Percentiles rank a stretch among this genome's conserved stretches.
Evolutionary conservation across 768 basidiomycete species (phyloP).

Genomic region (Mycena alexandri): DNA sequence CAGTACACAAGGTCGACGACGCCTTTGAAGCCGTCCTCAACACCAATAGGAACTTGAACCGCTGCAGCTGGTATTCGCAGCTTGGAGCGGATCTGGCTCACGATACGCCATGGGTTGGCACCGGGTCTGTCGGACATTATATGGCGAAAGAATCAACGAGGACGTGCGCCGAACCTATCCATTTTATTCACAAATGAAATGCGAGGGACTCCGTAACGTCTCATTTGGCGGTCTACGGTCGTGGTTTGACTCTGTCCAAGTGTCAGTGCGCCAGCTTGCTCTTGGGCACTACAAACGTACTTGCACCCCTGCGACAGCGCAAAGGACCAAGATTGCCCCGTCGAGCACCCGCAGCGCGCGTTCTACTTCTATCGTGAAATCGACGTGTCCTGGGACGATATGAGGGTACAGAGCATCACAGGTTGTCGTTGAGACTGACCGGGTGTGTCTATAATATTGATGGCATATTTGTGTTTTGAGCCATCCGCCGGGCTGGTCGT

Average conservation of each 20-base stretch:
- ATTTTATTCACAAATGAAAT: constrained; percentile 99
- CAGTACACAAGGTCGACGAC: constrained; percentile 95
- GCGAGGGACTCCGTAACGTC: constrained; percentile 94
- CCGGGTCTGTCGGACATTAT: constrained; percentile 73
- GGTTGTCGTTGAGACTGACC: constrained; percentile 53
- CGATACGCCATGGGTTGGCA: constrained; percentile 96
- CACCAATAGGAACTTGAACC: constrained; percentile 95
- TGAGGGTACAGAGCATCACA: neutral
- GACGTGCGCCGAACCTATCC: constrained; percentile 75
- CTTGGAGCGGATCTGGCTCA: constrained; percentile 91
- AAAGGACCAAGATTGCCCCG: constrained; percentile 95
- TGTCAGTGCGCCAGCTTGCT: neutral
- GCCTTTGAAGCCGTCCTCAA: constrained; percentile 88
- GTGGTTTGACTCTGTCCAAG: constrained; percentile 90
- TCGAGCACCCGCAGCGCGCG: constrained; percentile 96
- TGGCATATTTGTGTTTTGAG: constrained; percentile 84
- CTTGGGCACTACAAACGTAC: constrained; percentile 49
- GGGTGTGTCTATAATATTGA: constrained; percentile 99
- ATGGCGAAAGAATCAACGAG: neutral
- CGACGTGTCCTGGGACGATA: constrained; percentile 86
- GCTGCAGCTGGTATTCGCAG: constrained; percentile 94
- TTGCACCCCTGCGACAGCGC: constrained; percentile 97
- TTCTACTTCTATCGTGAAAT: constrained; percentile 99
- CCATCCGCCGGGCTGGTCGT: constrained; percentile 69
- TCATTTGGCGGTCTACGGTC: constrained; percentile 99